Conservation (phyloP, 1,284 basidiomycete species). For the Tremellales sp. region DNA sequence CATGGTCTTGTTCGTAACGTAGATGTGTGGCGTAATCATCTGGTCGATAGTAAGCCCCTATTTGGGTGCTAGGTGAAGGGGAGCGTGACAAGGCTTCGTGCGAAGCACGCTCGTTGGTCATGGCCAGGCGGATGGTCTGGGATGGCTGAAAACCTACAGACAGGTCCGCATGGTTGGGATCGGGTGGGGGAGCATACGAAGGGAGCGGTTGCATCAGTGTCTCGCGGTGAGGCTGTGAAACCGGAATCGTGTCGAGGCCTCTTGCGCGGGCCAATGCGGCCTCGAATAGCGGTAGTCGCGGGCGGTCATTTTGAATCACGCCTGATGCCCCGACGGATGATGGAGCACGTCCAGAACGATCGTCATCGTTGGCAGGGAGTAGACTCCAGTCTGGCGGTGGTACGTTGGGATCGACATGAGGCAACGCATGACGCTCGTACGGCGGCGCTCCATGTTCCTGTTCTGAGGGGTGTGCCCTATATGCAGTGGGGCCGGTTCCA, state of each 20-base stretch:
- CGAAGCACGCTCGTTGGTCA: constrained; percentile 4
- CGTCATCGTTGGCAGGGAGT: no score
- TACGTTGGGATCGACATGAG: no score
- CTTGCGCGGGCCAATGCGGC: constrained; percentile 35
- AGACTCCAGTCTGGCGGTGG: no score
- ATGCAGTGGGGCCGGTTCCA: no score
- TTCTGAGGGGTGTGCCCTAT: no score
- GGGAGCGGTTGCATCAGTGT: constrained; percentile 25
- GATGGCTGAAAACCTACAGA: constrained; percentile 31
- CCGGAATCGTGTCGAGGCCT: constrained; percentile 3
- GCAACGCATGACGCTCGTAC: no score
- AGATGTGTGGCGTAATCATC: background rate
- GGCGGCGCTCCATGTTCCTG: no score
- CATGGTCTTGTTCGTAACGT: no score
- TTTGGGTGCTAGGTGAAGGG: constrained; percentile 33
- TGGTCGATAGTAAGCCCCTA: background rate
- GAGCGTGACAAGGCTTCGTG: constrained; percentile 23
- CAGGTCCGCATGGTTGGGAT: constrained; percentile 42
- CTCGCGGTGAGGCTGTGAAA: background rate
- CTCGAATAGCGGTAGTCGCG: constrained; percentile 38
- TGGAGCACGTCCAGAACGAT: no score
- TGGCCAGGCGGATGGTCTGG: constrained; percentile 28
- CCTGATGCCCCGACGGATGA: no score
- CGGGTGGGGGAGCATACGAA: constrained; percentile 33
- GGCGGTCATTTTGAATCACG: no score